Percentiles rank a stretch among this genome's conserved stretches.
Conservation (phyloP, 2,329 filamentous ascomycete genomes). For the Fusarium falciforme region DNA sequence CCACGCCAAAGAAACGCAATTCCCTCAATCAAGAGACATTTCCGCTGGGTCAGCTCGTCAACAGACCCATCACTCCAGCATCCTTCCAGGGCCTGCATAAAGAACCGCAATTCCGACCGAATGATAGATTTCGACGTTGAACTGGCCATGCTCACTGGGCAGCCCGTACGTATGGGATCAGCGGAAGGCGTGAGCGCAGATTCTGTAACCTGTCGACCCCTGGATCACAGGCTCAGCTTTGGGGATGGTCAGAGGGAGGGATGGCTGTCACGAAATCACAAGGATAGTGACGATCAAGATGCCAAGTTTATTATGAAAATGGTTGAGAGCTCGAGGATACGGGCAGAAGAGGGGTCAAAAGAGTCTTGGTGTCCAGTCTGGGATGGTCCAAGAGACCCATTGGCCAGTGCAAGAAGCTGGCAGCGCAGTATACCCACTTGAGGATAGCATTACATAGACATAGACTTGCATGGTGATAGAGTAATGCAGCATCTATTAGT, state of each 20-base stretch:
- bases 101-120: neutral
- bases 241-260: slow-evolving; percentile 29
- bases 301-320: slow-evolving; percentile 34
- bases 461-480: neutral
- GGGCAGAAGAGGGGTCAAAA: slow-evolving; percentile 29
- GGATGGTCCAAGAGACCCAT: slow-evolving; percentile 35
- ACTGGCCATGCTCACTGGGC: slow-evolving; percentile 36
- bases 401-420: slow-evolving; percentile 28
- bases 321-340: slow-evolving; percentile 29
- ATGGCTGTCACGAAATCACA: slow-evolving; percentile 20
- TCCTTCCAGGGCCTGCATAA: neutral
- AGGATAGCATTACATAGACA: neutral
- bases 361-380: slow-evolving; percentile 39
- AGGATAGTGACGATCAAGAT: slow-evolving; percentile 6
- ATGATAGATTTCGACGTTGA: slow-evolving; percentile 37
- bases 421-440: slow-evolving; percentile 18
- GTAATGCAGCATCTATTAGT: neutral
- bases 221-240: slow-evolving; percentile 25
- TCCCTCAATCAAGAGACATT: slow-evolving; percentile 12
- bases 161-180: slow-evolving; percentile 17
- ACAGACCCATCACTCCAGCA: slow-evolving; percentile 11
- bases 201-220: slow-evolving; percentile 12
- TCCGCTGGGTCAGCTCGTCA: slow-evolving; percentile 28
- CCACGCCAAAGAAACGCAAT: neutral
- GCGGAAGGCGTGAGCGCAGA: neutral